These are phyloP conservation scores for Macrolepiota fuliginosa DNA, from an alignment of 768 basidiomycete species.

Conservation along the genomic window DNA sequence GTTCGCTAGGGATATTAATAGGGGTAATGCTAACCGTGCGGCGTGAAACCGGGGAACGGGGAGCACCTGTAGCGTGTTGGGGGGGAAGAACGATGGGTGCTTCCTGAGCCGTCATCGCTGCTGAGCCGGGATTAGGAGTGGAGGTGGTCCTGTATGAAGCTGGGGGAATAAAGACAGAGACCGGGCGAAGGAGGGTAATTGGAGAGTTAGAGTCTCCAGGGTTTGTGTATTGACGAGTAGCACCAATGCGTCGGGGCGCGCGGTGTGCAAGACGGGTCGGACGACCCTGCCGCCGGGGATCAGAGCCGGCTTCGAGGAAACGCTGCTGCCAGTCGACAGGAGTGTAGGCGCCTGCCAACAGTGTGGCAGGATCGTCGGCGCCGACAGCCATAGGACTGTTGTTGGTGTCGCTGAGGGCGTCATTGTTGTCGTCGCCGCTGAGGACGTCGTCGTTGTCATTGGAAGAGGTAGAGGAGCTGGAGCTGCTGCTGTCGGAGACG, in stretches of 20 bases:
- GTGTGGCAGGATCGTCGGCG: constrained; percentile 38
- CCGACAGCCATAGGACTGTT: constrained; percentile 48
- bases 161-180: constrained; percentile 21
- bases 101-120: constrained; percentile 15
- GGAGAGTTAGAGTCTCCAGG: constrained; percentile 13
- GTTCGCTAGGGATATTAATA: constrained; percentile 30
- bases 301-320: constrained; percentile 15
- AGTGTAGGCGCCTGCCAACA: constrained; percentile 36
- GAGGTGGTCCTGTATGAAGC: constrained; percentile 19
- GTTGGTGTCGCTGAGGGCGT: constrained; percentile 6
- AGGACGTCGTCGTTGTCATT: constrained; percentile 37
- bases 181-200: constrained; percentile 3
- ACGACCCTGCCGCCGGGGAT: constrained; percentile 11
- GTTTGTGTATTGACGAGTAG: constrained; percentile 2
- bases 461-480: constrained; percentile 35
- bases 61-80: constrained; percentile 13
- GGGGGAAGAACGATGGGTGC: neutral
- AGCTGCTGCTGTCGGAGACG: constrained; percentile 28
- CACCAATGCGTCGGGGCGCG: constrained; percentile 2
- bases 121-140: constrained; percentile 21
- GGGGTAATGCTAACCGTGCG: constrained; percentile 33
- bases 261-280: constrained; percentile 11
- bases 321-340: constrained; percentile 21
- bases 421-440: constrained; percentile 37
- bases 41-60: constrained; percentile 23